Conservation (phyloP, 345 rosid genomes). For the Rhodomyrtus tomentosa region DNA sequence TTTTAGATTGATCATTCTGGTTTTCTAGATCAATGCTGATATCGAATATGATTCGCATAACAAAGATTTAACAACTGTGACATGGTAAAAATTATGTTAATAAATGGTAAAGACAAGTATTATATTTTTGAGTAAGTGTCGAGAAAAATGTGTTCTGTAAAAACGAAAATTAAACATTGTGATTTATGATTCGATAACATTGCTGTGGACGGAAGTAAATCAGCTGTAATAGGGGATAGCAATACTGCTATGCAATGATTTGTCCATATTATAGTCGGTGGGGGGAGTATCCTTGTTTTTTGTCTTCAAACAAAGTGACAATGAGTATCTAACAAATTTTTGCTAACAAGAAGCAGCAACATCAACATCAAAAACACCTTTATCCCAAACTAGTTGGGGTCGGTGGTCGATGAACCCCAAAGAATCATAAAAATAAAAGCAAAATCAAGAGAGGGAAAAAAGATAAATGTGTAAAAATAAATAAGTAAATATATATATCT, state of each 20-base stretch:
- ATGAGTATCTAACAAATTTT: not conserved
- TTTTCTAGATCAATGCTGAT: not conserved
- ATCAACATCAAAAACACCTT: no score
- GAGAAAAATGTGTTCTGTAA: not conserved
- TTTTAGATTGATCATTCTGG: not conserved
- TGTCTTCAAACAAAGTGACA: not conserved
- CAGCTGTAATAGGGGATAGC: not conserved
- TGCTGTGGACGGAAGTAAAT: not conserved
- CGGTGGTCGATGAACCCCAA: no score
- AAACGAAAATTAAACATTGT: not conserved
- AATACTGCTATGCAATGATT: not conserved
- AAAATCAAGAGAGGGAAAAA: no score
- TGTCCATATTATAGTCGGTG: not conserved
- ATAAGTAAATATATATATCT: no score
- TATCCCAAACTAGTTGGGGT: no score
- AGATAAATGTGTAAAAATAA: no score
- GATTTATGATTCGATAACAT: not conserved
- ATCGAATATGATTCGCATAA: not conserved
- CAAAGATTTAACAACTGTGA: not conserved
- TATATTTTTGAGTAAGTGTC: not conserved
- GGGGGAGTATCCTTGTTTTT: not conserved
- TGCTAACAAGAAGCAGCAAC: no score
- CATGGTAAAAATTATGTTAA: not conserved
- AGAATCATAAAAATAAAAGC: no score
- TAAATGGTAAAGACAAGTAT: not conserved